Base-by-base conservation (phyloP, 768 basidiomycete genomes). In the Collybia sp. region DNA sequence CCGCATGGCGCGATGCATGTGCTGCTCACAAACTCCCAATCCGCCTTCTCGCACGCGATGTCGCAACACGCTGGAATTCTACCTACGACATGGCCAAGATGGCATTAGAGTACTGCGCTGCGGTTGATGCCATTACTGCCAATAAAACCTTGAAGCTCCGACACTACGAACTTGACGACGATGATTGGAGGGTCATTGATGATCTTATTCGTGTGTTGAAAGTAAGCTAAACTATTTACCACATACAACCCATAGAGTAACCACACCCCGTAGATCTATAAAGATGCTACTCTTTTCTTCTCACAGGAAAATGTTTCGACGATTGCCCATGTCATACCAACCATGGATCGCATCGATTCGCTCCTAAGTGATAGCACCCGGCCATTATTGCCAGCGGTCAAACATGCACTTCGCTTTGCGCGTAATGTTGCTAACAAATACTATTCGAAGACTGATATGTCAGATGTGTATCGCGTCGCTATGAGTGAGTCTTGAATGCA, bases 1-100 rank as follows among this genome's bases (percentile, higher is more conserved):
- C 66, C 0, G 44, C 37, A 9, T 69, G 68, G 66, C 36, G 53
- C 1, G 12, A 35, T 10, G 19, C 43, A 0, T 46, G 64, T 9
- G 18, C 30, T 11, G 33, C 49, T 1, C 44, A 49, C 15, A 40
- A 50, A 1, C 12, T 61, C 9, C 33, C 18, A 2, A 32, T 2
- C 0, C n/a, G 53, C 2, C 46, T 54, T 12, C 61, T 69, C 43
- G 68, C 65, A 2, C 57, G 59, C 0, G 64, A 71, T 46, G 65
- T 71, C 1, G 13, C 0, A 61, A 57, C 1, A n/a, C n/a, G n/a
- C n/a, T n/a, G n/a, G n/a, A n/a, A n/a, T n/a, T n/a, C n/a, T n/a
- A n/a, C n/a, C n/a, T 68, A 50, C 41, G 48, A 66, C 39, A 67
- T 70, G 67, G 45, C 66, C n/a, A n/a, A n/a, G n/a, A n/a, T n/a